phyloP scores from a whole-genome alignment of 768 basidiomycete genomes.

The Obba rivulosa region DNA sequence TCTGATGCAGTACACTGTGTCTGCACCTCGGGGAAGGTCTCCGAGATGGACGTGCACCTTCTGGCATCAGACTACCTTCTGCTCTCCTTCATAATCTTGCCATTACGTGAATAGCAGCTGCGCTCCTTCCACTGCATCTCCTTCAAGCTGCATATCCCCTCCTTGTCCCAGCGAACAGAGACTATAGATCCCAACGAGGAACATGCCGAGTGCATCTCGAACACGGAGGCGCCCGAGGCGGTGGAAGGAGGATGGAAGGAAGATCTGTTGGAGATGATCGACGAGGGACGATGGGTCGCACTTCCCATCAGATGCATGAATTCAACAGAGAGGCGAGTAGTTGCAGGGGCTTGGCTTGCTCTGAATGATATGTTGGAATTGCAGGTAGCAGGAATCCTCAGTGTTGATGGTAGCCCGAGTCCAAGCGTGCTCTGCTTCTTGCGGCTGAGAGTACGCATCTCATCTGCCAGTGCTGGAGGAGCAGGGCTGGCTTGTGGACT shows the following conservation, averaged over 20 bases:
- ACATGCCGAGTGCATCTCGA: slow-evolving; percentile 35
- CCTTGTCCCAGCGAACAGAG: slow-evolving; percentile 50
- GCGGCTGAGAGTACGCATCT: slow-evolving; percentile 36
- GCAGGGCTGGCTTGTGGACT: slow-evolving; percentile 25
- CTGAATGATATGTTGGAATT: slow-evolving; percentile 5
- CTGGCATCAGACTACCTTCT: slow-evolving; percentile 45
- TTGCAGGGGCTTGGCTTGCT: slow-evolving; percentile 4
- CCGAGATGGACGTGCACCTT: slow-evolving; percentile 46
- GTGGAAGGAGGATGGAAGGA: slow-evolving; percentile 45
- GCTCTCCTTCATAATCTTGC: slow-evolving; percentile 33
- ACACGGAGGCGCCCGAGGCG: slow-evolving; percentile 33
- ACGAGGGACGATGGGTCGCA: slow-evolving; percentile 31
- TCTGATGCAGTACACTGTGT: slow-evolving; percentile 5
- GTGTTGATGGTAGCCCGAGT: slow-evolving; percentile 50
- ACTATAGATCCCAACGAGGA: slow-evolving; percentile 27
- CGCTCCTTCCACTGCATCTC: slow-evolving; percentile 31
- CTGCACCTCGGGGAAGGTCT: slow-evolving; percentile 51
- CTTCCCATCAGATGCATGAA: slow-evolving; percentile 29
- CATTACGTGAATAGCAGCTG: slow-evolving; percentile 26
- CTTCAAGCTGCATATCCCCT: slow-evolving; percentile 40
- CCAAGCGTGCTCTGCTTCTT: slow-evolving; percentile 64
- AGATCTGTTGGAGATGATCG: slow-evolving; percentile 33
- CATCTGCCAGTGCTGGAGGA: slow-evolving; percentile 22
- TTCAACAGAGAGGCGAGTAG: slow-evolving; percentile 26
- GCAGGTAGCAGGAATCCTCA: slow-evolving; percentile 12